Evolutionary conservation across 768 basidiomycete genomes (phyloP).

Genomic region (Calocybe cyanea): DNA sequence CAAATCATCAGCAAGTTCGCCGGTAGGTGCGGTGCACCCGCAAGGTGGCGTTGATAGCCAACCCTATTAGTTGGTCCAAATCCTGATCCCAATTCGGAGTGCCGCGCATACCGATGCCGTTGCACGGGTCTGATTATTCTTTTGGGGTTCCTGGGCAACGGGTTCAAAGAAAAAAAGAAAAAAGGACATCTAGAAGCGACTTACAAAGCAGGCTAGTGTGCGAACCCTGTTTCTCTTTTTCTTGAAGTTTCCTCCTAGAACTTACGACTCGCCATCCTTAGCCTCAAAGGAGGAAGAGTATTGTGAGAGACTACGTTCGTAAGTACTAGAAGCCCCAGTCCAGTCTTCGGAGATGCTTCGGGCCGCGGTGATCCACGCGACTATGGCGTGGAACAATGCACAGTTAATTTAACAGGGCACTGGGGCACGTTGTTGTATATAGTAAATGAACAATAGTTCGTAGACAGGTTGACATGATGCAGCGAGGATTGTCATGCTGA

Average conservation of each 20-base stretch:
- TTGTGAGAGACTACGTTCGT: too few species aligned
- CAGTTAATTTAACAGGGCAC: conserved; percentile 11
- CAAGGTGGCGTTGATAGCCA: conserved; percentile 7
- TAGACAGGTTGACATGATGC: conserved; percentile 6
- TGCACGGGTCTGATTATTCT: neutral
- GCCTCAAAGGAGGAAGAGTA: too few species aligned
- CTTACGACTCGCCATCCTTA: too few species aligned
- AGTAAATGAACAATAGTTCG: neutral
- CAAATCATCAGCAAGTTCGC: neutral
- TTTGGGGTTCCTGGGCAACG: conserved; percentile 10
- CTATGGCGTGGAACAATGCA: conserved; percentile 10
- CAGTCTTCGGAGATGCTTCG: conserved; percentile 15
- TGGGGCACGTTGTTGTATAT: conserved; percentile 16
- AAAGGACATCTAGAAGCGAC: conserved; percentile 1
- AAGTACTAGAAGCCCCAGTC: too few species aligned
- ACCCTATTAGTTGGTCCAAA: too few species aligned
- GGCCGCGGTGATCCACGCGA: conserved; percentile 20
- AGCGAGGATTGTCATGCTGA: neutral
- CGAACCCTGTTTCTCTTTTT: too few species aligned
- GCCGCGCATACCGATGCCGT: conserved; percentile 11
- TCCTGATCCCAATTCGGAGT: conserved; percentile 7
- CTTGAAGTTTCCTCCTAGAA: too few species aligned
- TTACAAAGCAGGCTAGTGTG: too few species aligned
- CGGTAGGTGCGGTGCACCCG: too few species aligned
- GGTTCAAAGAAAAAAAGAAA: conserved; percentile 6